These are phyloP conservation scores for Tuber melanosporum DNA, from an alignment of 495 filamentous ascomycete genomes.

Conservation along the genomic window DNA sequence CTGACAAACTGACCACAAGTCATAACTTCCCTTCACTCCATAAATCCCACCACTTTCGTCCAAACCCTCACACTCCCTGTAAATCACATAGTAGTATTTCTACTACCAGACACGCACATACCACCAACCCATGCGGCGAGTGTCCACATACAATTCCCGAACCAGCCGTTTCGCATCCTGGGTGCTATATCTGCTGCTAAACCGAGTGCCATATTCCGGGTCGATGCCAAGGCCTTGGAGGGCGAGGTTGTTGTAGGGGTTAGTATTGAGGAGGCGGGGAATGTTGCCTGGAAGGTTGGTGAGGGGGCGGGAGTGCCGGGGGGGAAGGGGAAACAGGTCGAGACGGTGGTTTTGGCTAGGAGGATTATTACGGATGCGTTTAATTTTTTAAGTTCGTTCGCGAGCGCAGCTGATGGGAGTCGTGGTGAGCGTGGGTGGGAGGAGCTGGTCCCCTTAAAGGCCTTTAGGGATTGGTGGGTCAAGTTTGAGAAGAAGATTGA, in stretches of 20 bases:
- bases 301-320: slow-evolving; percentile 36
- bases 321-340: slow-evolving; percentile 36
- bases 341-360: slow-evolving; percentile 75
- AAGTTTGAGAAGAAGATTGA: slow-evolving; percentile 90
- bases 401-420: slow-evolving; percentile 49
- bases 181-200: slow-evolving; percentile 84
- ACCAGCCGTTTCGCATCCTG: slow-evolving; percentile 63
- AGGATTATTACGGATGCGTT: slow-evolving; percentile 95
- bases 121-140: slow-evolving; percentile 73
- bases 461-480: slow-evolving; percentile 93
- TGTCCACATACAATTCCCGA: slow-evolving; percentile 72
- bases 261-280: slow-evolving; percentile 66
- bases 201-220: slow-evolving; percentile 72
- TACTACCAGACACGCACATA: slow-evolving; percentile 70
- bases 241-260: slow-evolving; percentile 67
- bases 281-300: slow-evolving; percentile 62
- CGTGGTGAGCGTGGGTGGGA: slow-evolving; percentile 49
- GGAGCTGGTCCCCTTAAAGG: slow-evolving; percentile 81
- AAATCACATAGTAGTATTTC: slow-evolving; percentile 78
- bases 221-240: slow-evolving; percentile 11
- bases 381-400: slow-evolving; percentile 89
- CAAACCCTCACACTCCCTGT: slow-evolving; percentile 60
- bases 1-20: slow-evolving; percentile 45
- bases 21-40: slow-evolving; percentile 54
- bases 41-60: slow-evolving; percentile 62